Evolutionary conservation across 768 basidiomycete species (phyloP).

Genomic region (Hortiboletus flavorubellus): DNA sequence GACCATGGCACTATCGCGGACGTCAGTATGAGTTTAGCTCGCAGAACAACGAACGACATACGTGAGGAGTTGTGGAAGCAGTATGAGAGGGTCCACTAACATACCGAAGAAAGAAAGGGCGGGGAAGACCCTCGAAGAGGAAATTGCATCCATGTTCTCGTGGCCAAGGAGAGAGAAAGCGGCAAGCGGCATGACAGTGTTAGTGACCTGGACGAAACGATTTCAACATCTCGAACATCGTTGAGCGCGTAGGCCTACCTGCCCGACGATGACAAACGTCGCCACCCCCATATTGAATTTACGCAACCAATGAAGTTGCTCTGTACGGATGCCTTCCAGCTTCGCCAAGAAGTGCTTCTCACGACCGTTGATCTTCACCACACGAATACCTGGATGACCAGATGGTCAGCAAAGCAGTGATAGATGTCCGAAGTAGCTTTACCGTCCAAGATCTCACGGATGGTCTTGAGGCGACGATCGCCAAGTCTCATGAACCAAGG

Average conservation of each 20-base stretch:
- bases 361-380: slow-evolving; percentile 29
- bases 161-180: slow-evolving; percentile 31
- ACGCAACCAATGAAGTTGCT: slow-evolving; percentile 26
- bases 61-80: slow-evolving; percentile 30
- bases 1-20: slow-evolving; percentile 19
- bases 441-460: slow-evolving; percentile 30
- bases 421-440: not conserved
- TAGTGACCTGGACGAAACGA: slow-evolving; percentile 15
- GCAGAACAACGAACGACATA: not conserved
- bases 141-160: slow-evolving; percentile 23
- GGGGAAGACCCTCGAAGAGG: slow-evolving; percentile 25
- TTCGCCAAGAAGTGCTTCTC: slow-evolving; percentile 24
- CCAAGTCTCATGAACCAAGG: slow-evolving; percentile 28
- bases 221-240: not conserved
- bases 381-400: slow-evolving; percentile 18
- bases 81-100: slow-evolving; percentile 30
- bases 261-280: slow-evolving; percentile 26
- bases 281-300: slow-evolving; percentile 24
- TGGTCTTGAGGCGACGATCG: slow-evolving; percentile 27
- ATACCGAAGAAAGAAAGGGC: slow-evolving; percentile 32
- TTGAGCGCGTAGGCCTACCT: slow-evolving; percentile 6
- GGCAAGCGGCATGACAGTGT: slow-evolving; percentile 30
- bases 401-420: not conserved
- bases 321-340: slow-evolving; percentile 20
- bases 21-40: not conserved